Percentiles rank a stretch among this genome's conserved stretches.
These are phyloP conservation scores for Gremmenia infestans DNA, from an alignment of 2,329 filamentous ascomycete genomes.

Conservation along the genomic window DNA sequence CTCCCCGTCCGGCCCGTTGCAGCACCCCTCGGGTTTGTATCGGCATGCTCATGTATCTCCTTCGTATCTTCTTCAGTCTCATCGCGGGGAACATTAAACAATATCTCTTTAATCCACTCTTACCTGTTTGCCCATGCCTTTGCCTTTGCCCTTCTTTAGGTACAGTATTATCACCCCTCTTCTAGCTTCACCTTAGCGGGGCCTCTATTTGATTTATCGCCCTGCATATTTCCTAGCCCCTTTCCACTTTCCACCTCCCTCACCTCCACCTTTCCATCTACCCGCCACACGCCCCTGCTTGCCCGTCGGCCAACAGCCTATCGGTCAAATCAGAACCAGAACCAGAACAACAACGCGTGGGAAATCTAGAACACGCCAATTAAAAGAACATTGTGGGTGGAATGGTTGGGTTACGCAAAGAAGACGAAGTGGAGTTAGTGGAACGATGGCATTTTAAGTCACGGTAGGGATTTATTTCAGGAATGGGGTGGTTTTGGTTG, in stretches of 20 bases:
- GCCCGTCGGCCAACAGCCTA: conserved; percentile 6
- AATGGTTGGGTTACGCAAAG: too few relatives aligned
- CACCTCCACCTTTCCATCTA: background rate
- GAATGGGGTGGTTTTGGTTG: background rate
- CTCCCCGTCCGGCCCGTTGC: too few relatives aligned
- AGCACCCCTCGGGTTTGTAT: too few relatives aligned
- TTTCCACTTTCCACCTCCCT: background rate
- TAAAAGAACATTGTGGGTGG: too few relatives aligned
- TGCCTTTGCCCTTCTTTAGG: background rate
- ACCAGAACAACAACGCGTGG: background rate
- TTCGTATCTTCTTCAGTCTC: too few relatives aligned
- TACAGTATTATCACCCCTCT: background rate
- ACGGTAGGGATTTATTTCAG: background rate
- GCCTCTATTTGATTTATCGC: background rate
- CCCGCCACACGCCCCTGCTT: background rate
- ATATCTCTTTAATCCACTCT: too few relatives aligned
- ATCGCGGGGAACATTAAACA: too few relatives aligned
- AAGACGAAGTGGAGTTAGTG: background rate
- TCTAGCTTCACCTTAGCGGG: too few relatives aligned
- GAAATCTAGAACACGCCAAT: too few relatives aligned
- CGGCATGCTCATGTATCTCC: too few relatives aligned
- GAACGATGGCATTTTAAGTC: background rate
- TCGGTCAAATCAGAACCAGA: background rate
- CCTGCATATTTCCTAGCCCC: background rate
- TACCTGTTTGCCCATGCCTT: background rate